phyloP scores from a whole-genome alignment of 768 basidiomycete genomes.

The Leccinellum rugosiceps region DNA sequence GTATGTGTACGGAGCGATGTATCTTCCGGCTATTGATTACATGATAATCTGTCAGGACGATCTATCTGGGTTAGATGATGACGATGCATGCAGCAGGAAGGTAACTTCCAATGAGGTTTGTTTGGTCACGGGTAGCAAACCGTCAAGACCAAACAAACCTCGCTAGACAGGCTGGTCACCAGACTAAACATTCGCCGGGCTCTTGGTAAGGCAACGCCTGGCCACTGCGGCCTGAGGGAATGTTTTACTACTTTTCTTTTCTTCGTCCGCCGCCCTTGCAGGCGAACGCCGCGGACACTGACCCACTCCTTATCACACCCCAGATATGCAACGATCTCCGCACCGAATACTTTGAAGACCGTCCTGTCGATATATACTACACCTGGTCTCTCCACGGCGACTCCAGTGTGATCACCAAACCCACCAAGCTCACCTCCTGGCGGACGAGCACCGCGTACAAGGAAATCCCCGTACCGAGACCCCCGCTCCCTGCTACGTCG shows the following conservation, averaged over 20 bases:
- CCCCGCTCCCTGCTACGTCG: slow-evolving; percentile 38
- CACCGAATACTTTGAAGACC: slow-evolving; percentile 63
- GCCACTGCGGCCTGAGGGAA: slow-evolving; percentile 29
- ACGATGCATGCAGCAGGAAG: no score
- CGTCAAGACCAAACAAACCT: no score
- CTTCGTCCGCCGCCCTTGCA: slow-evolving; percentile 77
- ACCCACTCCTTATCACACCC: slow-evolving; percentile 60
- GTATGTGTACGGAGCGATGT: no score
- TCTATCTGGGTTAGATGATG: no score
- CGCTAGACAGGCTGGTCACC: no score
- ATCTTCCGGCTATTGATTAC: no score
- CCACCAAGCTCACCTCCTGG: slow-evolving; percentile 74
- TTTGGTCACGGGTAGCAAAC: no score
- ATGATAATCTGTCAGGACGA: no score
- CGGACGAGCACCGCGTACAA: slow-evolving; percentile 68
- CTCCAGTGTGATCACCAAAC: slow-evolving; percentile 35
- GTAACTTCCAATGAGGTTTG: no score
- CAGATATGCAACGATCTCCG: slow-evolving; percentile 90
- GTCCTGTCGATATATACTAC: slow-evolving; percentile 65
- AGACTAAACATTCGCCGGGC: no score
- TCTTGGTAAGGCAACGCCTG: no score
- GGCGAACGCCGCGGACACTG: slow-evolving; percentile 36
- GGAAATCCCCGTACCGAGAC: slow-evolving; percentile 64
- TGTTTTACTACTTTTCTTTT: slow-evolving; percentile 91
- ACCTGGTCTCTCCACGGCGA: slow-evolving; percentile 48